Conservation (phyloP, 2,329 filamentous ascomycete species). For the Aureobasidium sp. region DNA sequence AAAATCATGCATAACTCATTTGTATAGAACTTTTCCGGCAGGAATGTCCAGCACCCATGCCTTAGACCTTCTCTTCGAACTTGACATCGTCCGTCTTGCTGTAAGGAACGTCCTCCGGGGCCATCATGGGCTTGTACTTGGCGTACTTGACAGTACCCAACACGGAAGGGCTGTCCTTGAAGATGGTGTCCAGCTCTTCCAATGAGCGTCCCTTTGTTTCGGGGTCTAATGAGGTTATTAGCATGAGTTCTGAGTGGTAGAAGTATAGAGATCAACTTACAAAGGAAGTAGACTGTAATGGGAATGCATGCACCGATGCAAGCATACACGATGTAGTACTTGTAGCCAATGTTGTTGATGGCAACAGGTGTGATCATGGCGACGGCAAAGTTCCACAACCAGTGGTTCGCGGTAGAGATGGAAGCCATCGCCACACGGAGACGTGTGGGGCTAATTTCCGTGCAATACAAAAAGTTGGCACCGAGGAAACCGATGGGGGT, state of each 20-base stretch:
- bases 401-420: constrained; percentile 50
- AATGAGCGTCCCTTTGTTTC: constrained; percentile 28
- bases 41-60: background rate
- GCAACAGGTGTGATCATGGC: constrained; percentile 38
- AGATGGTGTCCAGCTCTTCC: constrained; percentile 28
- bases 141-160: constrained; percentile 17
- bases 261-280: constrained; percentile 29
- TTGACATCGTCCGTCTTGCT: constrained; percentile 7
- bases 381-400: constrained; percentile 38
- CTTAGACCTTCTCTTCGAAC: constrained; percentile 10
- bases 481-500: constrained; percentile 54
- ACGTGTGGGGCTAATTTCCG: constrained; percentile 49
- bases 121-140: constrained; percentile 17
- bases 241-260: background rate
- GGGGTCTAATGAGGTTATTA: constrained; percentile 3
- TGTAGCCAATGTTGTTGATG: constrained; percentile 45
- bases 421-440: constrained; percentile 50
- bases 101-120: constrained; percentile 6
- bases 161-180: constrained; percentile 19
- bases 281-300: constrained; percentile 40
- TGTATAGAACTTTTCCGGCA: background rate
- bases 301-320: constrained; percentile 41
- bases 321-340: constrained; percentile 47
- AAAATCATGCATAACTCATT: constrained; percentile 4
- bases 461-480: constrained; percentile 54